Conservation (phyloP, 805 yeast species). For the Pichia eremophila region DNA sequence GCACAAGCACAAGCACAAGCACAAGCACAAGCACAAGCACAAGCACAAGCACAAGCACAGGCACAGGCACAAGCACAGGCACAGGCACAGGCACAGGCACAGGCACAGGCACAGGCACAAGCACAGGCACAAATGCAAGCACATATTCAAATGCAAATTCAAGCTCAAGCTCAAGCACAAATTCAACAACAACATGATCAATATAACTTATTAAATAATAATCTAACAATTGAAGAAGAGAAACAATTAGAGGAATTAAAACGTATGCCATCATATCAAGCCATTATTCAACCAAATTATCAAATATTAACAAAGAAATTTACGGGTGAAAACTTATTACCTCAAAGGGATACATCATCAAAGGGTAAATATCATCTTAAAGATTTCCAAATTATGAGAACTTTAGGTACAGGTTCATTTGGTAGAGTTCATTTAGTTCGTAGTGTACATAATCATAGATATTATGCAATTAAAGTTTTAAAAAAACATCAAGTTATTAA, state of each 20-base stretch:
- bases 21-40: conserved; percentile 1
- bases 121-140: conserved; percentile 1
- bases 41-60: background rate
- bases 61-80: background rate
- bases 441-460: conserved; percentile 49
- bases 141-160: background rate
- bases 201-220: background rate
- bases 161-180: background rate
- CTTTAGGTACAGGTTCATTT: conserved; percentile 54
- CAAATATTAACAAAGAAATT: conserved; percentile 19
- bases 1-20: conserved; percentile 2
- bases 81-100: background rate
- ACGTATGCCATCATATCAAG: conserved; percentile 28
- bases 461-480: conserved; percentile 51
- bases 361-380: conserved; percentile 48
- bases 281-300: conserved; percentile 27
- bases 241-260: conserved; percentile 23
- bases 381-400: conserved; percentile 48
- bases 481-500: conserved; percentile 49
- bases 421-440: conserved; percentile 53
- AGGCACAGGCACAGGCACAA: background rate
- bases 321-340: conserved; percentile 21
- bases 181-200: conserved; percentile 1
- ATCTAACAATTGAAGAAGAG: conserved; percentile 20
- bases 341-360: conserved; percentile 33